phyloP scores from a whole-genome alignment of 495 filamentous ascomycete genomes.

The Margaritispora aquatica region DNA sequence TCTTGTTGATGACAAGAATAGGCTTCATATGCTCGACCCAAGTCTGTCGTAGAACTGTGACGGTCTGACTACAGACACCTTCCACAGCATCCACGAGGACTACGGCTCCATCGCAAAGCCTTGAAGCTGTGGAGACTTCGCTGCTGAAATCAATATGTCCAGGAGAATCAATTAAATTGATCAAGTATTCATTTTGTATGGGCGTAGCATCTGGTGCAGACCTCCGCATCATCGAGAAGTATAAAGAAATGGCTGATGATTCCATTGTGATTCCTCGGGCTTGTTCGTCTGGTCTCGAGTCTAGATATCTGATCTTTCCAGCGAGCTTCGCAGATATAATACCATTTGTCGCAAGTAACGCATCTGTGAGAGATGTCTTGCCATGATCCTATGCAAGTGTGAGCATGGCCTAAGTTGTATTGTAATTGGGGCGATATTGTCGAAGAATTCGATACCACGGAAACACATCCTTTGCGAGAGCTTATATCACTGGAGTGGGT shows the following conservation, averaged over 20 bases:
- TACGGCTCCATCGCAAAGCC: slow-evolving; percentile 90
- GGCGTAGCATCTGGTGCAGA: slow-evolving; percentile 61
- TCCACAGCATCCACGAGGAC: slow-evolving; percentile 98
- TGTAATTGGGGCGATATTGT: too few species aligned
- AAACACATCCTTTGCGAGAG: too few species aligned
- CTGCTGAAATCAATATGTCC: slow-evolving; percentile 99
- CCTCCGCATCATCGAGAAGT: slow-evolving; percentile 80
- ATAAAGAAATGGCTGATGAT: slow-evolving; percentile 94
- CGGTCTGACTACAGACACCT: slow-evolving; percentile 96
- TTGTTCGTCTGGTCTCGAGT: slow-evolving; percentile 96
- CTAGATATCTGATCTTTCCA: slow-evolving; percentile 95
- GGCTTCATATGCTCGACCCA: slow-evolving; percentile 97
- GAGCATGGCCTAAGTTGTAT: not conserved
- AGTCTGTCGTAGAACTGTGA: slow-evolving; percentile 89
- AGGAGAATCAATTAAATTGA: slow-evolving; percentile 97
- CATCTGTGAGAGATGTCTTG: slow-evolving; percentile 96
- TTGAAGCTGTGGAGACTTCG: slow-evolving; percentile 92
- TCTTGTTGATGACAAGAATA: slow-evolving; percentile 94
- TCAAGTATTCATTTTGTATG: slow-evolving; percentile 77
- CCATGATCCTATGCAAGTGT: slow-evolving; percentile 70
- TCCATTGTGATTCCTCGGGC: slow-evolving; percentile 98
- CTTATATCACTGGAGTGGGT: too few species aligned
- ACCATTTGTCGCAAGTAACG: slow-evolving; percentile 96
- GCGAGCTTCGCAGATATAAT: slow-evolving; percentile 98
- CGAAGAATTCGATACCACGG: too few species aligned